These are phyloP conservation scores for Elongisporangium anandrum DNA, from an alignment of 352 stramenopile species.

Conservation along the genomic window DNA sequence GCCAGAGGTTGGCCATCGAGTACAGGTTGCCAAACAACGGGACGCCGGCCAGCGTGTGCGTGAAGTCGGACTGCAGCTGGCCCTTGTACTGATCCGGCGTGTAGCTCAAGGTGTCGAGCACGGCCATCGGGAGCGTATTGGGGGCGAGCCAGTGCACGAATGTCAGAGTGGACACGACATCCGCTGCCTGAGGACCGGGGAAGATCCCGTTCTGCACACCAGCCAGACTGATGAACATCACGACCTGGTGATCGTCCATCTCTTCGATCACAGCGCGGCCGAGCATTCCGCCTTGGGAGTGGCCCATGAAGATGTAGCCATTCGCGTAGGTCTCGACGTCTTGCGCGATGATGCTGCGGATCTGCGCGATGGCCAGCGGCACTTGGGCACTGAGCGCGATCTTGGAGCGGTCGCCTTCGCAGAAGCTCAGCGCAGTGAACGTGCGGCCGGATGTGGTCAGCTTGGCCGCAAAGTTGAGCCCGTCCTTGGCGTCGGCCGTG, in stretches of 20 bases:
- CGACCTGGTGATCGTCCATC: slow-evolving; percentile 48
- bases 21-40: too few relatives aligned
- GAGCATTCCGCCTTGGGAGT: slow-evolving; percentile 32
- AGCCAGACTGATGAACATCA: slow-evolving; percentile 32
- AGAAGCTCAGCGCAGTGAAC: too few relatives aligned
- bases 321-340: slow-evolving; percentile 20
- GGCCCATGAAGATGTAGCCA: slow-evolving; percentile 41
- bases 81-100: slow-evolving; percentile 11
- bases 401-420: slow-evolving; percentile 18
- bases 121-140: slow-evolving; percentile 12
- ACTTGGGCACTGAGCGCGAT: slow-evolving; percentile 23
- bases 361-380: slow-evolving; percentile 21
- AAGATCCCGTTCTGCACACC: slow-evolving; percentile 44
- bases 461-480: too few relatives aligned
- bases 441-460: too few relatives aligned
- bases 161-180: slow-evolving; percentile 14
- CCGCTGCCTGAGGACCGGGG: slow-evolving; percentile 22
- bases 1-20: too few relatives aligned
- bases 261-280: slow-evolving; percentile 36
- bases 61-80: too few relatives aligned
- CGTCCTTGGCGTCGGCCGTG: too few relatives aligned
- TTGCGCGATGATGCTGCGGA: slow-evolving; percentile 19
- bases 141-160: slow-evolving; percentile 27
- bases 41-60: too few relatives aligned
- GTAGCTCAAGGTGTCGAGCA: slow-evolving; percentile 31